Evolutionary conservation across 2,329 filamentous ascomycete genomes (phyloP).

Genomic region (Exophiala sideris): DNA sequence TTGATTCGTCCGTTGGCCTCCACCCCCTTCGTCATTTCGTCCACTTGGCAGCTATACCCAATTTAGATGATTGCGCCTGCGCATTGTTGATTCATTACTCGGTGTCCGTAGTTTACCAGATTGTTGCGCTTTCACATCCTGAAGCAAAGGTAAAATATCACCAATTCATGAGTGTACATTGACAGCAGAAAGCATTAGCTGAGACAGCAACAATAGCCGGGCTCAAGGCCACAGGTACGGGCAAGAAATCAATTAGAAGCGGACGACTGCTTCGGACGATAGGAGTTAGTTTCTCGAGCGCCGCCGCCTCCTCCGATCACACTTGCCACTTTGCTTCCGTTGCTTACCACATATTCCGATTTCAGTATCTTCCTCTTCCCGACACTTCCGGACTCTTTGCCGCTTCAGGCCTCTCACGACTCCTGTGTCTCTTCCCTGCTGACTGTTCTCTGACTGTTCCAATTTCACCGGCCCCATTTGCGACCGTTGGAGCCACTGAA

Average conservation of each 20-base stretch:
- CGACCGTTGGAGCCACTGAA: too few species aligned
- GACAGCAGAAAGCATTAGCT: too few species aligned
- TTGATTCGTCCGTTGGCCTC: background rate
- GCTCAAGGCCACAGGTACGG: too few species aligned
- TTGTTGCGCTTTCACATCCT: too few species aligned
- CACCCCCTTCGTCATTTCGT: slow-evolving; percentile 4
- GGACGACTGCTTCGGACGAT: background rate
- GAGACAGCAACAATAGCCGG: too few species aligned
- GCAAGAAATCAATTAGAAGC: too few species aligned
- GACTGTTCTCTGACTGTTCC: slow-evolving; percentile 20
- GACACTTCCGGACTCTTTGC: slow-evolving; percentile 10
- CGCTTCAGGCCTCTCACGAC: slow-evolving; percentile 2
- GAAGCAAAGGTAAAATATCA: too few species aligned
- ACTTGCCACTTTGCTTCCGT: background rate
- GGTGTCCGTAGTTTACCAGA: too few species aligned
- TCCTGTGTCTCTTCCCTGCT: background rate
- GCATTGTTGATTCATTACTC: background rate
- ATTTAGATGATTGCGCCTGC: background rate
- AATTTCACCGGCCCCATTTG: background rate
- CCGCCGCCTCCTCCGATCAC: background rate
- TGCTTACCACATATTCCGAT: slow-evolving; percentile 16
- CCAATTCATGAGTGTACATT: too few species aligned
- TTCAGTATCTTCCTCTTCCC: slow-evolving; percentile 3
- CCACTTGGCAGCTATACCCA: slow-evolving; percentile 4
- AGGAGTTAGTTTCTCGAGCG: background rate